Base-by-base conservation (phyloP, 2,329 filamentous ascomycete species). In the Sporothrix brasiliensis region DNA sequence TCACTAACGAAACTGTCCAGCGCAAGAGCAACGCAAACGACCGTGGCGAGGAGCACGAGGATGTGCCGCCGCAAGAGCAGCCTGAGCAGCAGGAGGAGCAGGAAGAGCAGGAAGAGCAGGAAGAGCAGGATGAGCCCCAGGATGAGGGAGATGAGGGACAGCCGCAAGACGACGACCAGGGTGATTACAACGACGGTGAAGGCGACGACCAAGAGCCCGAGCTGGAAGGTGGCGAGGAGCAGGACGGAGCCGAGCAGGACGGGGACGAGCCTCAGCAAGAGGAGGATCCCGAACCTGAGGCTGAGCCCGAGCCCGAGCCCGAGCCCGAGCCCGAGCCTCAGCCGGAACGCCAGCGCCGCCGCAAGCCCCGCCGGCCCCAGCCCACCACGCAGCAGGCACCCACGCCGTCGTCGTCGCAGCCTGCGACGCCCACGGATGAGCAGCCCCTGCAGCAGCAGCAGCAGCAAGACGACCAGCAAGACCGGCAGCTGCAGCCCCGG, bases 351-450 rank as follows among this genome's bases (percentile, higher is more conserved):
- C 88, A 90, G 78, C 87, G 90, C 73, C 86, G 90, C 77, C 81
- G 90, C 70, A 89, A 90, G 81, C 88, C 87, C 50, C 87, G 85
- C 78, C 88, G 90, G 70, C 83, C 88, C 74, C 88, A 88, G 75
- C 88, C 91, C 80, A 77, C 90, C 74, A 89, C 73, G 11, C 63
- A 66, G 11, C 73, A 74, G 27, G 70, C 67, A 16, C 73, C 74
- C 14, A 76, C 76, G 4, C 76, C 76, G 0, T 67, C 74, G 0
- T 75, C 76, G 0, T 78, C 76, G 2, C 76, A 77, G 70, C 77
- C 78, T 0, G 72, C 77, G 39, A 79, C 78, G 0, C 78, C 77
- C 67, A 76, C 77, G 65, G 76, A 77, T 67, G 75, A 78, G 41
- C 76, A 78, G 67, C 76, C 79, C 76, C 77, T 34, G 76, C 54